These are phyloP conservation scores for Tilletia indica DNA, from an alignment of 1,284 basidiomycete species.

Conservation along the genomic window DNA sequence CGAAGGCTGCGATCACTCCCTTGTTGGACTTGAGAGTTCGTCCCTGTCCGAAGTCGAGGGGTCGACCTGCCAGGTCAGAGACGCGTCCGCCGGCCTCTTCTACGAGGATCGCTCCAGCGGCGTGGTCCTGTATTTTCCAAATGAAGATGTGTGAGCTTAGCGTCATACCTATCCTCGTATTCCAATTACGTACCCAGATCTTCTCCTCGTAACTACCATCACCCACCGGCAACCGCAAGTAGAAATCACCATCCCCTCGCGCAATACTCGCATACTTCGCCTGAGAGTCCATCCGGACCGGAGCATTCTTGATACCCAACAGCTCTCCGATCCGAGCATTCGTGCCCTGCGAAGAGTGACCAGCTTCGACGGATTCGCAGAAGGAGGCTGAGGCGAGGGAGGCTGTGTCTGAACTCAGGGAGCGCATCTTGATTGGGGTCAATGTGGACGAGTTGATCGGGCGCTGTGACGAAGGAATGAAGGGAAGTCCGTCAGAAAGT, in stretches of 20 bases:
- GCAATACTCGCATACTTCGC: constrained; percentile 90
- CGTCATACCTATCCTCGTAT: no score
- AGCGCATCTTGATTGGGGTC: constrained; percentile 44
- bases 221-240: constrained; percentile 82
- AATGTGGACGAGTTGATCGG: constrained; percentile 31
- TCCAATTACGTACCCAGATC: constrained; percentile 69
- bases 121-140: constrained; percentile 70
- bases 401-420: constrained; percentile 36
- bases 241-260: constrained; percentile 82
- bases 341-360: constrained; percentile 86
- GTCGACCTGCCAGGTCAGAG: constrained; percentile 75
- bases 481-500: not conserved
- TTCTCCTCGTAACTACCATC: constrained; percentile 79
- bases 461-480: constrained; percentile 21
- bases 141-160: not conserved
- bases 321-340: constrained; percentile 69
- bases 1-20: constrained; percentile 77
- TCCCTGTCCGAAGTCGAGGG: constrained; percentile 82
- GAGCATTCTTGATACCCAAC: constrained; percentile 67
- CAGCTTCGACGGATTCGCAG: constrained; percentile 90
- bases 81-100: constrained; percentile 85
- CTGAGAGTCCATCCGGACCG: constrained; percentile 93
- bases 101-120: constrained; percentile 79
- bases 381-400: constrained; percentile 65
- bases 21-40: constrained; percentile 80